Percentiles rank a stretch among this genome's conserved stretches.
Evolutionary conservation across 2,329 filamentous ascomycete species (phyloP).

Genomic region (Gliomastix tumulicola): DNA sequence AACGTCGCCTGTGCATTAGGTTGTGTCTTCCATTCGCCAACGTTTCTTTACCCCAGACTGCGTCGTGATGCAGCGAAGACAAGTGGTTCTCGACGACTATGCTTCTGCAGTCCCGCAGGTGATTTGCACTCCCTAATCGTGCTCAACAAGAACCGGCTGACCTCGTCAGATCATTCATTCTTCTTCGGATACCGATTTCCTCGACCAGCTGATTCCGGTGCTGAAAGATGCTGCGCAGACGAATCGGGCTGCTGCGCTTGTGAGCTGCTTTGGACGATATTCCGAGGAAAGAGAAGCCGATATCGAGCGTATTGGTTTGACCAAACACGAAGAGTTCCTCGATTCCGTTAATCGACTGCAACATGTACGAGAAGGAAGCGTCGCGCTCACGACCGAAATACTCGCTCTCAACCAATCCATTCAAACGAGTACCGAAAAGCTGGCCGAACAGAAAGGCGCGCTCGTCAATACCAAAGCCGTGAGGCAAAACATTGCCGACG

Average conservation of each 20-base stretch:
- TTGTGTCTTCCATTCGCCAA: no score
- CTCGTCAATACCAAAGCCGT: slow-evolving; percentile 88
- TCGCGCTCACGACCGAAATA: slow-evolving; percentile 83
- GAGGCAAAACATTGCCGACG: slow-evolving; percentile 92
- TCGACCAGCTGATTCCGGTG: slow-evolving; percentile 91
- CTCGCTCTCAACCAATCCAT: slow-evolving; percentile 90
- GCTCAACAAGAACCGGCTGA: no score
- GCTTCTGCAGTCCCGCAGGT: slow-evolving; percentile 38
- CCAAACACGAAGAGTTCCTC: slow-evolving; percentile 95
- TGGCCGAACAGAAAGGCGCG: slow-evolving; percentile 90
- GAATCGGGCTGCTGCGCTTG: slow-evolving; percentile 64
- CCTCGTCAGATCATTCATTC: slow-evolving; percentile 95
- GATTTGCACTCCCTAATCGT: no score
- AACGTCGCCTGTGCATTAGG: no score
- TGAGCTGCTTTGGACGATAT: slow-evolving; percentile 65
- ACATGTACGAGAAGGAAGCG: slow-evolving; percentile 82
- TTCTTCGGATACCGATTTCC: slow-evolving; percentile 84
- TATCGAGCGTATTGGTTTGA: slow-evolving; percentile 90
- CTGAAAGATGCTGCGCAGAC: slow-evolving; percentile 82
- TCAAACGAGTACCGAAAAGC: slow-evolving; percentile 86
- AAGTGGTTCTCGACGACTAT: slow-evolving; percentile 38
- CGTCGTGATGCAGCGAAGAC: slow-evolving; percentile 34
- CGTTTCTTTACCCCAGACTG: no score
- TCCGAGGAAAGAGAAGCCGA: slow-evolving; percentile 81
- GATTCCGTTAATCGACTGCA: slow-evolving; percentile 92